A percentile compares a stretch with the other conserved stretches of the same genome.
Conservation (phyloP, 192 early-diverging fungal species). For the Rhizophagus clarus region DNA sequence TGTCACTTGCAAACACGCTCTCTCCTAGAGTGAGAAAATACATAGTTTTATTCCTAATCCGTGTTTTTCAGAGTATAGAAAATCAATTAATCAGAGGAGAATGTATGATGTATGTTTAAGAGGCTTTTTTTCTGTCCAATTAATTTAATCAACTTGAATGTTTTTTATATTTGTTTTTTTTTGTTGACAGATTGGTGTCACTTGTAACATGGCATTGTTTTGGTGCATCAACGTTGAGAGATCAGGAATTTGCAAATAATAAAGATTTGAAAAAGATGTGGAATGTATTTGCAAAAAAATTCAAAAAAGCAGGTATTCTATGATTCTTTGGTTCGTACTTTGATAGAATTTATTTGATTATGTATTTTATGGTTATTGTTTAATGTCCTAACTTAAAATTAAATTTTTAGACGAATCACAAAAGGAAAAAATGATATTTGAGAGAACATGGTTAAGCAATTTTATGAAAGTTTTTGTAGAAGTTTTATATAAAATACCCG, state of each 20-base stretch:
- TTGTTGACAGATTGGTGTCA: conserved; percentile 61
- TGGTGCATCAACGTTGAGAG: conserved; percentile 45
- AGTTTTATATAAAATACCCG: conserved; percentile 57
- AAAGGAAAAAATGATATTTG: conserved; percentile 56
- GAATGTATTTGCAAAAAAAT: conserved; percentile 62
- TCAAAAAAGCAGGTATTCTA: conserved; percentile 32
- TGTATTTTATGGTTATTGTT: not conserved
- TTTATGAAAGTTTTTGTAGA: conserved; percentile 69
- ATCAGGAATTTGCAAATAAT: conserved; percentile 60
- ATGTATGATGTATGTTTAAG: conserved; percentile 59
- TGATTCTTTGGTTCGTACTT: conserved; percentile 17
- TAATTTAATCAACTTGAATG: not conserved
- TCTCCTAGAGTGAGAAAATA: conserved; percentile 48
- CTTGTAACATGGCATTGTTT: conserved; percentile 79
- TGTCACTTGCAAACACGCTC: conserved; percentile 37
- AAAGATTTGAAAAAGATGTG: conserved; percentile 70
- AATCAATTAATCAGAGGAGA: conserved; percentile 72
- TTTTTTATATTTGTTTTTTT: not conserved
- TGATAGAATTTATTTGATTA: not conserved
- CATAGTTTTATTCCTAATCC: conserved; percentile 76
- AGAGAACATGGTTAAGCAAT: conserved; percentile 66
- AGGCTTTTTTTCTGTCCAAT: not conserved
- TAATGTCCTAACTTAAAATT: not conserved
- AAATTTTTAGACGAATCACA: conserved; percentile 15
- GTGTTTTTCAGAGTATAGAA: conserved; percentile 86